Percentiles rank a stretch among this genome's conserved stretches.
These are phyloP conservation scores for Cucumis hystrix DNA, from an alignment of 306 rosid genomes.

Conservation along the genomic window DNA sequence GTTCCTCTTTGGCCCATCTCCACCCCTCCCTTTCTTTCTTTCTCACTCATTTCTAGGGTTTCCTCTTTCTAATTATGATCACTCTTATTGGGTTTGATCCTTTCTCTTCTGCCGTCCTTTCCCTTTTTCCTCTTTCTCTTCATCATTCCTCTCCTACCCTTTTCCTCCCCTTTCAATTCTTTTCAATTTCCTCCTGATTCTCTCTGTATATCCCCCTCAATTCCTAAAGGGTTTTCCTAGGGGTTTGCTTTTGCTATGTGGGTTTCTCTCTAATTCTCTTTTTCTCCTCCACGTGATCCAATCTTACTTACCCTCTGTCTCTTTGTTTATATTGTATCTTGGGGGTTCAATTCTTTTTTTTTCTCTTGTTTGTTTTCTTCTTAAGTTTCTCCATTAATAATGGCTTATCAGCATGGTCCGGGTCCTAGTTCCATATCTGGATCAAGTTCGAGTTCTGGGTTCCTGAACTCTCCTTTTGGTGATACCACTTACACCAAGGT, in stretches of 20 bases:
- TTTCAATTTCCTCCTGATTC: background rate
- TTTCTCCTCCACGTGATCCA: background rate
- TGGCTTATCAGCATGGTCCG: slow-evolving; percentile 73
- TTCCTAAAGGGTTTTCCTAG: background rate
- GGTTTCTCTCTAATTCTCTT: background rate
- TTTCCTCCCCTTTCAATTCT: background rate
- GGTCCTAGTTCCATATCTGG: slow-evolving; percentile 73
- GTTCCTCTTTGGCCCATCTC: background rate
- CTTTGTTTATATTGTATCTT: background rate
- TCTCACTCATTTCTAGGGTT: background rate
- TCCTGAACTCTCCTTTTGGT: slow-evolving; percentile 68
- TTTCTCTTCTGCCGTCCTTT: background rate
- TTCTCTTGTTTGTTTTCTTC: background rate
- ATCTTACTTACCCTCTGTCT: background rate
- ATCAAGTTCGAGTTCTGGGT: slow-evolving; percentile 78
- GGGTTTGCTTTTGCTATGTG: background rate
- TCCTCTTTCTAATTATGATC: slow-evolving; percentile 2
- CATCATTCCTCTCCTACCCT: background rate
- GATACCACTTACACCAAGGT: slow-evolving; percentile 93
- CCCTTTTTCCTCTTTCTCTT: background rate
- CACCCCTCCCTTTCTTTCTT: background rate
- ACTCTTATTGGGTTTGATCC: background rate
- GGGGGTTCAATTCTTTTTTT: background rate
- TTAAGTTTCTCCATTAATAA: slow-evolving; percentile 13
- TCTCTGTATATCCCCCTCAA: background rate